Base-by-base conservation (phyloP, 306 rosid species). In the Cucurbita pepo region DNA sequence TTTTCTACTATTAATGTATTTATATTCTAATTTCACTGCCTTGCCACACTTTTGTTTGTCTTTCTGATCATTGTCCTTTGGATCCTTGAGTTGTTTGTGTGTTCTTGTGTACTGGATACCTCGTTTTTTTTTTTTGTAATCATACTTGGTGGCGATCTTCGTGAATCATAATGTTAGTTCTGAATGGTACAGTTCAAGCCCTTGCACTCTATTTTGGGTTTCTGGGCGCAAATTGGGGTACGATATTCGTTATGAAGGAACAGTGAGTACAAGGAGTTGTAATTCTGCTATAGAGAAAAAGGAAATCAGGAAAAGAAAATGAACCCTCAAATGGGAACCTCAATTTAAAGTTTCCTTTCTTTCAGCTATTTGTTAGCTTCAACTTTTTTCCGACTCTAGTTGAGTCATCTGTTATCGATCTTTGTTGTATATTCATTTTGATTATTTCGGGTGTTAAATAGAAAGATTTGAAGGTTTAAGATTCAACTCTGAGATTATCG, bases 181-280 rank as follows among this genome's bases (percentile, higher is more conserved):
- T 6, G 11, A 53, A 14, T 56, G 47, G 48, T 82, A 66, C 78
- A 75, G 69, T 73, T 78, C 71, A 52, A 64, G 61, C 64, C 30
- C 61, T 78, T 53, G 22, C 43, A 9, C 55, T 52, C 48, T 45
- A 34, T 63, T 69, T 73, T 69, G 38, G 41, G 72, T 21, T 67
- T 45, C 12, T 41, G 71, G 76, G 34, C 1, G 19, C 47, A 41
- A 47, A 66, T 73, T 78, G 74, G 61, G 19, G 79, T 50, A 54
- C 40, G 21, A 1, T 66, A 40, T 43, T 13, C n/a, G 36, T 56
- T 8, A 5, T 48, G 34, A 22, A 44, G 34, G 43, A 8, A 5
- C 54, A 0, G 40, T 25, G 44, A 25, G 43, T 47, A 8, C 30
- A 13, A 21, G 47, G 41, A 15, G 74, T 50, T 50, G 50, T 51